phyloP scores from a whole-genome alignment of 805 yeast species.

The Isabelozyma rhagii region DNA sequence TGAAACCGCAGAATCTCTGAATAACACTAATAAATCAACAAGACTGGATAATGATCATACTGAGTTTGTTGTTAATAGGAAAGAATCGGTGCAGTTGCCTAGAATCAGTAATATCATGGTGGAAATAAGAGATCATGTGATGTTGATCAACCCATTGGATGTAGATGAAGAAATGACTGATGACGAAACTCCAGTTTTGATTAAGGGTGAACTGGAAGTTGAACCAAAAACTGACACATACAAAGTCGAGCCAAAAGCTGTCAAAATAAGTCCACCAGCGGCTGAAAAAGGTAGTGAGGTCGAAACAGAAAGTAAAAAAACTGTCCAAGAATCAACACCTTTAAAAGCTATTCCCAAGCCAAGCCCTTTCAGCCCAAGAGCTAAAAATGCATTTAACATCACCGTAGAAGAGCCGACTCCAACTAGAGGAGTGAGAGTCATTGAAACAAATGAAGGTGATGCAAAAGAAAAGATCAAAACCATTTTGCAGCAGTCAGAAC shows the following conservation, averaged over 20 bases:
- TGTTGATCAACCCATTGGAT: conserved; percentile 47
- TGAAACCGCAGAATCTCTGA: conserved; percentile 4
- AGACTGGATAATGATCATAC: conserved; percentile 41
- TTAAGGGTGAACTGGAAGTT: not conserved
- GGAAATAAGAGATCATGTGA: conserved; percentile 68
- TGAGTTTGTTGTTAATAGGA: conserved; percentile 55
- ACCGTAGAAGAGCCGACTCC: conserved; percentile 20
- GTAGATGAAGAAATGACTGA: conserved; percentile 44
- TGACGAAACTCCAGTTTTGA: conserved; percentile 34
- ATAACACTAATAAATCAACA: conserved; percentile 29
- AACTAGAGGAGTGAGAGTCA: conserved; percentile 1
- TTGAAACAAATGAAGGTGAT: not conserved
- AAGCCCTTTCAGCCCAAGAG: conserved; percentile 10
- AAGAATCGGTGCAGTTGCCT: conserved; percentile 66
- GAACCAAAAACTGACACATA: too few relatives aligned
- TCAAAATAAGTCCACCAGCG: not conserved
- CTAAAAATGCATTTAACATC: conserved; percentile 7
- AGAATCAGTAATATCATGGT: conserved; percentile 57
- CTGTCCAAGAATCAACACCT: not conserved
- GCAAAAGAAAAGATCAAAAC: not conserved
- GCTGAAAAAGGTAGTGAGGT: not conserved
- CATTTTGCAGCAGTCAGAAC: not conserved
- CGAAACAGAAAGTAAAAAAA: not conserved
- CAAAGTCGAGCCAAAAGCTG: not conserved
- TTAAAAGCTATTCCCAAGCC: not conserved